Evolutionary conservation across 2,329 filamentous ascomycete species (phyloP).

Genomic region (Zopfia rhizophila): DNA sequence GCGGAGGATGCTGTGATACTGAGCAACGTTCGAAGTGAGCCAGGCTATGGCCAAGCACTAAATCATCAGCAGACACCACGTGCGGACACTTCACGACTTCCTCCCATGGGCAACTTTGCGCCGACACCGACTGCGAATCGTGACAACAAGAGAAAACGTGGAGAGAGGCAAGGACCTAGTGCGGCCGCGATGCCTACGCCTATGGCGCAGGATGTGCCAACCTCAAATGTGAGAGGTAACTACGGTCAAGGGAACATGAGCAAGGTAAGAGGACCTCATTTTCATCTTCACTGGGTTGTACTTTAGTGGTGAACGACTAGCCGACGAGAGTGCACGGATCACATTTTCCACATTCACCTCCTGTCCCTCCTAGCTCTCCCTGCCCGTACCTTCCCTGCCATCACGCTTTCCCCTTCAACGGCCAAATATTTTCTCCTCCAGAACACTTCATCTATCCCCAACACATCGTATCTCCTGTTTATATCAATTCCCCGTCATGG

Average conservation of each 20-base stretch:
- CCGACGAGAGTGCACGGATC: slow-evolving; percentile 6
- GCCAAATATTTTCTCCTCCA: no score
- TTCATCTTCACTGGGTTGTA: slow-evolving; percentile 2
- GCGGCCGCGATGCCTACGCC: slow-evolving; percentile 53
- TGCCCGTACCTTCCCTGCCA: not conserved
- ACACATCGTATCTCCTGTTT: no score
- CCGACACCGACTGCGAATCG: slow-evolving; percentile 84
- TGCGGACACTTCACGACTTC: slow-evolving; percentile 67
- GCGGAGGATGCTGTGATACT: slow-evolving; percentile 75
- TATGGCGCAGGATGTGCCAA: slow-evolving; percentile 45
- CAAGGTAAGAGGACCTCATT: slow-evolving; percentile 37
- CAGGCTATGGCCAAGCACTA: slow-evolving; percentile 55
- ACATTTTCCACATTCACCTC: slow-evolving; percentile 4
- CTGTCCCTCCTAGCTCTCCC: not conserved
- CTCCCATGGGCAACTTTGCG: slow-evolving; percentile 94
- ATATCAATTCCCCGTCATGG: no score
- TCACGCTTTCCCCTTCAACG: no score
- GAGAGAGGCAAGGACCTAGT: slow-evolving; percentile 66
- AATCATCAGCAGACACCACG: slow-evolving; percentile 61
- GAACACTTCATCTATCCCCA: no score
- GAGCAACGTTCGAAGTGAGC: slow-evolving; percentile 70
- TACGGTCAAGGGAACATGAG: slow-evolving; percentile 42
- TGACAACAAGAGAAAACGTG: slow-evolving; percentile 85
- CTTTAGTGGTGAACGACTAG: slow-evolving; percentile 4
- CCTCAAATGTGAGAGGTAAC: slow-evolving; percentile 40